Conservation (phyloP, 2,329 filamentous ascomycete species). For the Penicillium griseofulvum region DNA sequence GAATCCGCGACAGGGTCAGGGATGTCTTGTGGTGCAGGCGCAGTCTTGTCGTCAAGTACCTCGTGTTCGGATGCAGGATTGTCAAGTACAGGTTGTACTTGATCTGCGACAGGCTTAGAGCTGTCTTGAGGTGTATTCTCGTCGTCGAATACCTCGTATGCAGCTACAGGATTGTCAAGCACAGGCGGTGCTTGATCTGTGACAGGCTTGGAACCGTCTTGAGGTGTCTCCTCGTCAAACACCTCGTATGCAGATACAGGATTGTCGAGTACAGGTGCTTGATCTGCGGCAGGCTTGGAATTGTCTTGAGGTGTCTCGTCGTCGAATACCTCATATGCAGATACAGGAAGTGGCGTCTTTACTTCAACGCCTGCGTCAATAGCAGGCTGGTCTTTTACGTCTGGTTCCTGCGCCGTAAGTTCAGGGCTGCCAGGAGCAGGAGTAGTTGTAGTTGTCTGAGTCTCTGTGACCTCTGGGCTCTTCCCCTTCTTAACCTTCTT, state of each 20-base stretch:
- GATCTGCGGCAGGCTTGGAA: neutral
- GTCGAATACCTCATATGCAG: slow-evolving; percentile 5
- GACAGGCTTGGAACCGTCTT: neutral
- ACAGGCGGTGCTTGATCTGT: neutral
- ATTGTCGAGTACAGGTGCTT: neutral
- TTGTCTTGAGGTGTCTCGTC: neutral
- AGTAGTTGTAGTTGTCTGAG: slow-evolving; percentile 24
- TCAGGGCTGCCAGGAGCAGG: slow-evolving; percentile 20
- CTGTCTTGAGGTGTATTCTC: neutral
- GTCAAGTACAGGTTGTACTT: neutral
- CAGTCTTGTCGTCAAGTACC: neutral
- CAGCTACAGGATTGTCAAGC: neutral
- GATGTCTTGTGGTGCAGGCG: neutral
- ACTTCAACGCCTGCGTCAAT: slow-evolving; percentile 5
- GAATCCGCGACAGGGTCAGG: too few relatives aligned
- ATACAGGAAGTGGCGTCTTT: slow-evolving; percentile 3
- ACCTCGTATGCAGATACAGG: neutral
- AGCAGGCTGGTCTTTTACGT: slow-evolving; percentile 10
- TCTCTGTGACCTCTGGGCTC: slow-evolving; percentile 25
- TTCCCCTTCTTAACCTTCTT: slow-evolving; percentile 39
- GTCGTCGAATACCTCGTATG: neutral
- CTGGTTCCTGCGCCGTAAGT: slow-evolving; percentile 19
- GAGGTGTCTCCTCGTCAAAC: neutral
- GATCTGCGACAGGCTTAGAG: neutral
- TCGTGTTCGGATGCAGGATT: neutral